phyloP scores from a whole-genome alignment of 2,329 filamentous ascomycete genomes.

The Rhinocladiella similis region DNA sequence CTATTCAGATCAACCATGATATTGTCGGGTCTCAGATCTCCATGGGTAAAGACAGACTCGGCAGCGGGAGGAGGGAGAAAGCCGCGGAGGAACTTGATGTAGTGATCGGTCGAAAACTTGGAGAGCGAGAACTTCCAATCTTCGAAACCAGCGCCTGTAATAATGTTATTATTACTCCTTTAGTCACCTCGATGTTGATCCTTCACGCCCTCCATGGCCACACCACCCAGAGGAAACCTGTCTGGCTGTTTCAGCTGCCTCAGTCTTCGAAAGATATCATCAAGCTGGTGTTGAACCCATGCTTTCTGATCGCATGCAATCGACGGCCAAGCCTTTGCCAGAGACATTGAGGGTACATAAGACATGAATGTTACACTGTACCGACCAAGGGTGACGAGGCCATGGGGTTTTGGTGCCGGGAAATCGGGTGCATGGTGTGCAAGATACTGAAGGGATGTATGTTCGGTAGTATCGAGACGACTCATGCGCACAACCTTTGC shows the following conservation, averaged over 20 bases:
- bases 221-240: constrained; percentile 18
- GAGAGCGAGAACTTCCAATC: constrained; percentile 30
- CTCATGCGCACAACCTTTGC: too few relatives aligned
- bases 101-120: neutral
- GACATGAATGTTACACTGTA: neutral
- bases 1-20: constrained; percentile 25
- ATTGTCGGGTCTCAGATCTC: constrained; percentile 26
- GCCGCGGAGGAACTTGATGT: neutral
- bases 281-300: constrained; percentile 26
- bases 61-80: neutral
- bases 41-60: constrained; percentile 28
- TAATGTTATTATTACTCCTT: constrained; percentile 9
- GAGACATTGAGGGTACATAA: constrained; percentile 27
- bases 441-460: too few relatives aligned
- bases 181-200: constrained; percentile 23
- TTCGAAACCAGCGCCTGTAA: constrained; percentile 19
- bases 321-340: constrained; percentile 6
- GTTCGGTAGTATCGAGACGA: too few relatives aligned
- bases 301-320: constrained; percentile 16
- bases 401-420: too few relatives aligned
- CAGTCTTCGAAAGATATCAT: constrained; percentile 24
- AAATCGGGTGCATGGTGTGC: too few relatives aligned
- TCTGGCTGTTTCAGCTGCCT: constrained; percentile 22
- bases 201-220: constrained; percentile 31
- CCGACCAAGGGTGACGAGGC: too few relatives aligned